These are phyloP conservation scores for Phaeolepiota aurea DNA, from an alignment of 768 basidiomycete species.

Conservation along the genomic window DNA sequence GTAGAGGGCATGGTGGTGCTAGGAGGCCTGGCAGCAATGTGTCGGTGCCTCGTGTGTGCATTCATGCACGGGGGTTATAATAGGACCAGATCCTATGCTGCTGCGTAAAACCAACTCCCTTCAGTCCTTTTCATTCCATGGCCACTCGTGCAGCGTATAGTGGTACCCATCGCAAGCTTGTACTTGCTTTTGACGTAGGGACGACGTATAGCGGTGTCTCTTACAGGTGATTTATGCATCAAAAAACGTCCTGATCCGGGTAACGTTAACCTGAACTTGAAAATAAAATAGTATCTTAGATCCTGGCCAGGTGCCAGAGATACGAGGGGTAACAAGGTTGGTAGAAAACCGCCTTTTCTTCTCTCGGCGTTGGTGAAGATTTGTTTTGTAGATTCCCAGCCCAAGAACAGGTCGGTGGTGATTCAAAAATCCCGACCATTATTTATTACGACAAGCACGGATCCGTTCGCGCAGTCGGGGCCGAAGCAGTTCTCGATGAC, in stretches of 20 bases:
- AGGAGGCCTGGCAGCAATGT: slow-evolving; percentile 1
- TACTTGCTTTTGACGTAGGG: slow-evolving; percentile 45
- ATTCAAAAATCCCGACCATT: slow-evolving; percentile 40
- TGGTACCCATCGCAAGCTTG: slow-evolving; percentile 31
- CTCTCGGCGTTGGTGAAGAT: slow-evolving; percentile 1
- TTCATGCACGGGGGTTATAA: background rate
- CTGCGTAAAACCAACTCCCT: background rate
- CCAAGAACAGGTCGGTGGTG: slow-evolving; percentile 35
- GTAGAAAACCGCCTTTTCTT: slow-evolving; percentile 5
- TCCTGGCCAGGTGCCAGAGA: slow-evolving; percentile 20
- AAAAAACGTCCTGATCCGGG: too few relatives aligned
- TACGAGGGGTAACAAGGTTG: slow-evolving; percentile 27
- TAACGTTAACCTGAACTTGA: background rate
- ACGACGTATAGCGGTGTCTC: slow-evolving; percentile 44
- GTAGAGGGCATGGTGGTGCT: background rate
- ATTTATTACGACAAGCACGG: slow-evolving; percentile 38
- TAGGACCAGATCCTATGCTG: background rate
- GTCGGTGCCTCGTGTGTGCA: background rate
- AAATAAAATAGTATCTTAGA: slow-evolving; percentile 21
- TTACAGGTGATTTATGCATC: slow-evolving; percentile 30
- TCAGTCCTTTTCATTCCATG: slow-evolving; percentile 6
- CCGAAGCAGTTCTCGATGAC: slow-evolving; percentile 32
- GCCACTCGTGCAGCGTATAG: slow-evolving; percentile 24
- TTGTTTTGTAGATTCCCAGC: slow-evolving; percentile 29
- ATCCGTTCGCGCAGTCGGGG: slow-evolving; percentile 29